Evolutionary conservation across 371 early-diverging fungal genomes (phyloP), one percentile per base, ranked within the genome.

Genomic region (Apophysomyces variabilis): DNA sequence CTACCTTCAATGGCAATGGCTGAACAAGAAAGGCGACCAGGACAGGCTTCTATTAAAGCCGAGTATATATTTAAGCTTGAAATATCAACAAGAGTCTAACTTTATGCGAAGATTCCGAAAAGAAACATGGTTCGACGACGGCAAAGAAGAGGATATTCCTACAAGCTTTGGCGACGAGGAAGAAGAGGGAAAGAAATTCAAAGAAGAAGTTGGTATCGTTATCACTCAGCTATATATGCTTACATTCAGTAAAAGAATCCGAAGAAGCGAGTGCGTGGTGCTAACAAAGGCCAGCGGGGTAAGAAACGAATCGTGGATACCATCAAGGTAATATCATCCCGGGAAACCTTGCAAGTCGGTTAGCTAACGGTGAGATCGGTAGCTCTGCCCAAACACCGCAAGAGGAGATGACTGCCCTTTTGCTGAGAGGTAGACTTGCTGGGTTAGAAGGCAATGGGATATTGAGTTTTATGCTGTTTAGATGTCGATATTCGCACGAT

Each of bases 401-500:
- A 47, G 73, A 3, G 90, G 85, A 58, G 71, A 77, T 11, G 79
- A 75, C 35, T 92, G 93, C 61, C 56, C 75, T 0, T 74, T 78
- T 63, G 85, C 83, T 7, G 81, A 80, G 46, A 70, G 70, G 86
- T 85, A 80, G 16, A 46, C 18, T 21, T 38, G 41, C 1, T 7
- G 44, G 26, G 14, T 26, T 26, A 26, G 32, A 26, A 26, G 16
- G 12, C 14, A 7, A n/a, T 4, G 12, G 18, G 38, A 11, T 7
- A 46, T 38, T 43, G 1, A 4, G 18, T 47, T 7, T 11, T 50
- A 64, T 36, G 58, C 8, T 38, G 6, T n/a, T 50, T 68, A 85
- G 85, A 7, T 92, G 93, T 74, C 82, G 77, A 64, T 87, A 79
- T 47, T 85, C 82, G 64, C 94, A 93, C 73, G 89, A 92, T 65